Evolutionary conservation across 176 grass and related monocot species (phyloP).

Genomic region (Tillandsia fasciculata): DNA sequence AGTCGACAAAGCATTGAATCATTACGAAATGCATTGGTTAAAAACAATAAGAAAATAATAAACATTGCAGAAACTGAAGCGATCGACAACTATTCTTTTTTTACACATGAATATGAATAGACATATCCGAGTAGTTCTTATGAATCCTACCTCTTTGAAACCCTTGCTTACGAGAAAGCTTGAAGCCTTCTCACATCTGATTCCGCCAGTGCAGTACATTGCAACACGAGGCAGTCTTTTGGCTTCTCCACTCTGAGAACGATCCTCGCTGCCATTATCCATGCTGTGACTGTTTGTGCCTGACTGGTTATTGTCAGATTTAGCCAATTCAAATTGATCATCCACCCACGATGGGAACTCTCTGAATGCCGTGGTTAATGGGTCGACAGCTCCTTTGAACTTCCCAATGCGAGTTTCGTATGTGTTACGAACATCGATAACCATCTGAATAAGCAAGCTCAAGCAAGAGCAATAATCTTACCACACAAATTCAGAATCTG

Average conservation of each 20-base stretch:
- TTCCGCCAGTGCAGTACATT: conserved; percentile 98
- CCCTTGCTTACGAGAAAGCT: conserved; percentile 90
- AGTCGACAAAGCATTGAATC: not conserved
- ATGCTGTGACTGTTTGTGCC: conserved; percentile 7
- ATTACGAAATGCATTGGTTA: not conserved
- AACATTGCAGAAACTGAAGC: not conserved
- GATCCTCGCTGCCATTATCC: not conserved
- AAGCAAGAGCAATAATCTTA: conserved; percentile 9
- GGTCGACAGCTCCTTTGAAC: conserved; percentile 85
- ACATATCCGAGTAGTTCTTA: not conserved
- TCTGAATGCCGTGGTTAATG: conserved; percentile 68
- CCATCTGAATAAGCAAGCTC: conserved; percentile 35
- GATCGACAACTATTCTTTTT: too few relatives aligned
- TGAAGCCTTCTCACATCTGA: conserved; percentile 97
- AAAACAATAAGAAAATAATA: not conserved
- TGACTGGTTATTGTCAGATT: conserved; percentile 23
- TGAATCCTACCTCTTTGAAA: conserved; percentile 67
- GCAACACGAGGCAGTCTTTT: conserved; percentile 76
- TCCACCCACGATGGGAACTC: conserved; percentile 84
- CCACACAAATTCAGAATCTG: not conserved
- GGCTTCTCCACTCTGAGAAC: not conserved
- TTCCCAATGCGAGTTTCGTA: conserved; percentile 95
- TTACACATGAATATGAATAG: too few relatives aligned
- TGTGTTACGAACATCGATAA: conserved; percentile 94
- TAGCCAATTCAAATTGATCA: conserved; percentile 56